Conservation (phyloP, 345 rosid species). For the Acer campestre region DNA sequence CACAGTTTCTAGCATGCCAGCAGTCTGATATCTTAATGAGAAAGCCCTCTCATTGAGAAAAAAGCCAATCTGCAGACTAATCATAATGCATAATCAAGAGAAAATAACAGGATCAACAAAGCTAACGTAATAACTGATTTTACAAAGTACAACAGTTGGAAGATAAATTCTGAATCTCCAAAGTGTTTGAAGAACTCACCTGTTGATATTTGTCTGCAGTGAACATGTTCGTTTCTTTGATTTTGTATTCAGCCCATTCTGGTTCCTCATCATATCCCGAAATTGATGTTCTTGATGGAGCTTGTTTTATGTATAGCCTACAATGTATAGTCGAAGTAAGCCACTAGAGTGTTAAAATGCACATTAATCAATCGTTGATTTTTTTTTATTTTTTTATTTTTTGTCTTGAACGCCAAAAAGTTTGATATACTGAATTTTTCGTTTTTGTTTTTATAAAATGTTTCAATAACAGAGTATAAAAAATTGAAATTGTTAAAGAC, state of each 20-base stretch:
- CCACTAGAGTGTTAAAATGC: neutral
- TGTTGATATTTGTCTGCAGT: constrained; percentile 91
- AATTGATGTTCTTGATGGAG: constrained; percentile 52
- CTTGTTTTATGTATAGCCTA: constrained; percentile 87
- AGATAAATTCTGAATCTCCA: constrained; percentile 8
- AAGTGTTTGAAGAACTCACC: constrained; percentile 47
- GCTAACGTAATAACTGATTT: constrained; percentile 7
- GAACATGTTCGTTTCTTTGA: constrained; percentile 93
- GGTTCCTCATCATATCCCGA: constrained; percentile 60
- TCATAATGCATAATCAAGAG: constrained; percentile 51
- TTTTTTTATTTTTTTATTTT: no score
- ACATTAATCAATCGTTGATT: neutral
- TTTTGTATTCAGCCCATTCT: constrained; percentile 91
- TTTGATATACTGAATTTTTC: neutral
- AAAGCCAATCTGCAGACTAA: constrained; percentile 90
- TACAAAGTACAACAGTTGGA: neutral
- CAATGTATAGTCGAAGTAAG: constrained; percentile 12
- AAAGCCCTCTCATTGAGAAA: constrained; percentile 83
- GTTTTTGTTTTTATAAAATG: neutral
- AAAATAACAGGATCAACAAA: constrained; percentile 23
- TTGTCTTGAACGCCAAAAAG: neutral
- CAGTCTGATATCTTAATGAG: constrained; percentile 81
- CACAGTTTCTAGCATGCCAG: constrained; percentile 84
- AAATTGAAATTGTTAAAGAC: no score
- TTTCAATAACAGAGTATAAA: neutral